These are phyloP conservation scores for Evansstolkia leycettana DNA, from an alignment of 495 filamentous ascomycete species.

Conservation along the genomic window DNA sequence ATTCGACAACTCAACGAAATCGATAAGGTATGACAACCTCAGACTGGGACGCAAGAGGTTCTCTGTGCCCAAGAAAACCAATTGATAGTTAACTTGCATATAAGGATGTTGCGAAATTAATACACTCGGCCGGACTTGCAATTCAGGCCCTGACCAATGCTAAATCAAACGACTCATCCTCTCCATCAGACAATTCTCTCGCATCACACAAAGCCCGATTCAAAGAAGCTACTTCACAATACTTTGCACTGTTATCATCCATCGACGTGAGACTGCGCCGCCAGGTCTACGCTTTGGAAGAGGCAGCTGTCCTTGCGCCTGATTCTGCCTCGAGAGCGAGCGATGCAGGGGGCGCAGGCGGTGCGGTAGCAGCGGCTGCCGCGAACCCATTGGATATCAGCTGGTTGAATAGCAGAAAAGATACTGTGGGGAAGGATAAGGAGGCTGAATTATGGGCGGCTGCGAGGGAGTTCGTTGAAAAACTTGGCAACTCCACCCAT, in stretches of 20 bases:
- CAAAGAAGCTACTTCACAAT: constrained; percentile 44
- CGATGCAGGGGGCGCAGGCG: constrained; percentile 13
- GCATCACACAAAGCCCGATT: constrained; percentile 47
- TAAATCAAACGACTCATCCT: constrained; percentile 18
- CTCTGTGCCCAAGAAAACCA: too few species aligned
- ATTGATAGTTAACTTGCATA: neutral
- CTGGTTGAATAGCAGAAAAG: constrained; percentile 71
- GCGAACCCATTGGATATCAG: constrained; percentile 56
- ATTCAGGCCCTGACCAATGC: constrained; percentile 54
- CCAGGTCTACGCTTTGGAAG: constrained; percentile 71
- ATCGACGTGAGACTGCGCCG: constrained; percentile 59
- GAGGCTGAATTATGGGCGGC: constrained; percentile 66
- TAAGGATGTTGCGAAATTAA: constrained; percentile 46
- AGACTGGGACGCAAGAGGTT: too few species aligned
- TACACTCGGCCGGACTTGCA: constrained; percentile 55
- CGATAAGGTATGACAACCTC: constrained; percentile 55
- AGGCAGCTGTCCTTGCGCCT: constrained; percentile 55
- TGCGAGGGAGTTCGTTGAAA: constrained; percentile 38
- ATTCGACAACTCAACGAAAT: constrained; percentile 69
- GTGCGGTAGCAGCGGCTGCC: constrained; percentile 9
- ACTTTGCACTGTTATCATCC: constrained; percentile 57
- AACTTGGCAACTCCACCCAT: constrained; percentile 8
- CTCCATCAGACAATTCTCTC: constrained; percentile 25
- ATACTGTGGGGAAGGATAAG: constrained; percentile 63
- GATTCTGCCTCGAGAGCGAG: constrained; percentile 14